phyloP scores from a whole-genome alignment of 495 filamentous ascomycete genomes.

The Oleoguttula mirabilis region DNA sequence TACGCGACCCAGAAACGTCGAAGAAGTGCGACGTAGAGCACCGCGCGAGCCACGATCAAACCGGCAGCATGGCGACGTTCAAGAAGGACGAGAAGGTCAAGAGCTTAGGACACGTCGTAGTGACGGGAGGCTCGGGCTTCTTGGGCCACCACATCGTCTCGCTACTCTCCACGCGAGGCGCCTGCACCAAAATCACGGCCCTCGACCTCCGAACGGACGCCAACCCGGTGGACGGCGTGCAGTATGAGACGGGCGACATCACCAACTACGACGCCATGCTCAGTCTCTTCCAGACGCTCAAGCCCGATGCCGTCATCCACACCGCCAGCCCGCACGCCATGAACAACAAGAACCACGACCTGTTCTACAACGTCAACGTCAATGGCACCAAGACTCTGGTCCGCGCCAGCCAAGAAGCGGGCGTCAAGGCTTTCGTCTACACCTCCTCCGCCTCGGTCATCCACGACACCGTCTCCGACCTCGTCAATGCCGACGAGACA shows the following conservation, averaged over 20 bases:
- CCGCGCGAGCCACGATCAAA: too few relatives aligned
- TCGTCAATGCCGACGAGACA: conserved; percentile 82
- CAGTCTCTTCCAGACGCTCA: conserved; percentile 51
- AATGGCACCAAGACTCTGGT: conserved; percentile 73
- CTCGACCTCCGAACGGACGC: conserved; percentile 68
- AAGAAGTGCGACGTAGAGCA: too few relatives aligned
- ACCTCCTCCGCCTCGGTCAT: conserved; percentile 85
- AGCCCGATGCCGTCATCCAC: conserved; percentile 86
- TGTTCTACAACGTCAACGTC: conserved; percentile 82
- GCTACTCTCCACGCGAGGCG: conserved; percentile 34
- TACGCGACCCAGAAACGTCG: too few relatives aligned
- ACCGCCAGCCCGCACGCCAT: conserved; percentile 46
- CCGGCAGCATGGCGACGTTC: too few relatives aligned
- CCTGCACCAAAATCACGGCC: conserved; percentile 55
- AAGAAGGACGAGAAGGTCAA: conserved; percentile 6
- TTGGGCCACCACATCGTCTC: conserved; percentile 41
- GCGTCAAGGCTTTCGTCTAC: conserved; percentile 87
- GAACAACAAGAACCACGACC: conserved; percentile 29
- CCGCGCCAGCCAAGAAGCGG: conserved; percentile 57
- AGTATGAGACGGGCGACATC: conserved; percentile 80
- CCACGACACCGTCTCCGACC: conserved; percentile 64
- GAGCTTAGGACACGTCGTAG: conserved; percentile 34
- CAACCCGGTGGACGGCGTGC: conserved; percentile 45
- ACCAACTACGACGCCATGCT: conserved; percentile 56
- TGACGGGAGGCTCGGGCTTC: conserved; percentile 44